Evolutionary conservation across 805 yeast species (phyloP).

Genomic region (Candida ipomoeae): DNA sequence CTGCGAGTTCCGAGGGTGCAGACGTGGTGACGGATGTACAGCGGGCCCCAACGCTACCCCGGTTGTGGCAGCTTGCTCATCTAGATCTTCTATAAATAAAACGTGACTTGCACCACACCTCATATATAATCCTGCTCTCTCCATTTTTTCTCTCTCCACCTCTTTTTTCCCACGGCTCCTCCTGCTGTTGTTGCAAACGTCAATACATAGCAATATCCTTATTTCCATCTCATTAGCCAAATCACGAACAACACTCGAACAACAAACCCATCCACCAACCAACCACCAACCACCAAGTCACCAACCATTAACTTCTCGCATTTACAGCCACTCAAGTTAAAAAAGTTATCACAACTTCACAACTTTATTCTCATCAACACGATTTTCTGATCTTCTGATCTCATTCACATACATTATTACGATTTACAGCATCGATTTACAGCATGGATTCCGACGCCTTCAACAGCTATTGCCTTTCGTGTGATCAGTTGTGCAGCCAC

Average conservation of each 20-base stretch:
- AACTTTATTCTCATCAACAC: too few species aligned
- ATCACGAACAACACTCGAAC: too few species aligned
- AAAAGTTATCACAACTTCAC: too few species aligned
- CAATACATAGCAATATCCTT: too few species aligned
- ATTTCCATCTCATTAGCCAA: too few species aligned
- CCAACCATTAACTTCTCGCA: too few species aligned
- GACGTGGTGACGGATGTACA: slow-evolving; percentile 1
- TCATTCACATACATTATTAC: not conserved
- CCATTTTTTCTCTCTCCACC: not conserved
- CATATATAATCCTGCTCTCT: slow-evolving; percentile 5
- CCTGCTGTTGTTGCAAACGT: too few species aligned
- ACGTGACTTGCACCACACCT: slow-evolving; percentile 12
- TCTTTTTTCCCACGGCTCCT: not conserved
- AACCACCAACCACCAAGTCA: too few species aligned
- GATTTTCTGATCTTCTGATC: too few species aligned
- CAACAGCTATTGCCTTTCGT: slow-evolving; percentile 20
- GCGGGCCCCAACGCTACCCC: slow-evolving; percentile 3
- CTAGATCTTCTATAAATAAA: slow-evolving; percentile 16
- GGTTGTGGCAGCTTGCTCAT: slow-evolving; percentile 9
- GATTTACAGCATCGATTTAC: slow-evolving; percentile 10
- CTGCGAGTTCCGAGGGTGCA: slow-evolving; percentile 7
- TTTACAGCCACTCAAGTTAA: too few species aligned
- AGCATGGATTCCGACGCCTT: slow-evolving; percentile 20
- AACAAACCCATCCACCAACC: too few species aligned
- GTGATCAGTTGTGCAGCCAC: slow-evolving; percentile 18